These are phyloP conservation scores for Amanita polypyramis DNA, from an alignment of 768 basidiomycete genomes.

Conservation along the genomic window DNA sequence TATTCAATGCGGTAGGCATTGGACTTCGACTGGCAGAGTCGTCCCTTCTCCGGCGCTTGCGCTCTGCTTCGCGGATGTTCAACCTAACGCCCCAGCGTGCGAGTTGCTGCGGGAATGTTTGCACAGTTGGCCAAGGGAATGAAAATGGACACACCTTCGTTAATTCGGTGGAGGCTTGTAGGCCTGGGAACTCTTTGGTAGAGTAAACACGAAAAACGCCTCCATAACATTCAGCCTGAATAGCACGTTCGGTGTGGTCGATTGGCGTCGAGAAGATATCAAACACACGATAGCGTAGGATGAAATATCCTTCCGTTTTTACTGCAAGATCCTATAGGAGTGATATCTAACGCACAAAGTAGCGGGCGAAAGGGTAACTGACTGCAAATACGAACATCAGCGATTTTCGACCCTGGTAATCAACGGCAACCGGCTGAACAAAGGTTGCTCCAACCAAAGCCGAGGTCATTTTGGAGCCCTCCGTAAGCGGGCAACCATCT, in stretches of 20 bases:
- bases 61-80: slow-evolving; percentile 48
- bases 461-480: slow-evolving; percentile 40
- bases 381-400: slow-evolving; percentile 60
- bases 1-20: not conserved
- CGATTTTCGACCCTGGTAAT: slow-evolving; percentile 44
- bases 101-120: slow-evolving; percentile 26
- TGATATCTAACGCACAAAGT: not conserved
- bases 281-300: slow-evolving; percentile 56
- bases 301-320: slow-evolving; percentile 54
- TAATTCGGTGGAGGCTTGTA: slow-evolving; percentile 54
- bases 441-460: slow-evolving; percentile 53
- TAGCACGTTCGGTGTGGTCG: slow-evolving; percentile 22
- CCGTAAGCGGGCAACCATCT: slow-evolving; percentile 30
- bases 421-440: slow-evolving; percentile 42
- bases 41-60: slow-evolving; percentile 36
- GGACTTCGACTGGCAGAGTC: slow-evolving; percentile 14
- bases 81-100: slow-evolving; percentile 48
- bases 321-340: slow-evolving; percentile 55
- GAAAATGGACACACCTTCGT: slow-evolving; percentile 39
- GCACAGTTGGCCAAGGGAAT: not conserved
- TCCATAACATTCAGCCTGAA: slow-evolving; percentile 59
- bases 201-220: slow-evolving; percentile 56
- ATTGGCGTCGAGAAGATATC: slow-evolving; percentile 39
- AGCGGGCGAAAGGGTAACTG: slow-evolving; percentile 15
- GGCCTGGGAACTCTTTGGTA: slow-evolving; percentile 62